These are phyloP conservation scores for Wallemia hederae DNA, from an alignment of 1,284 basidiomycete genomes.

Conservation along the genomic window DNA sequence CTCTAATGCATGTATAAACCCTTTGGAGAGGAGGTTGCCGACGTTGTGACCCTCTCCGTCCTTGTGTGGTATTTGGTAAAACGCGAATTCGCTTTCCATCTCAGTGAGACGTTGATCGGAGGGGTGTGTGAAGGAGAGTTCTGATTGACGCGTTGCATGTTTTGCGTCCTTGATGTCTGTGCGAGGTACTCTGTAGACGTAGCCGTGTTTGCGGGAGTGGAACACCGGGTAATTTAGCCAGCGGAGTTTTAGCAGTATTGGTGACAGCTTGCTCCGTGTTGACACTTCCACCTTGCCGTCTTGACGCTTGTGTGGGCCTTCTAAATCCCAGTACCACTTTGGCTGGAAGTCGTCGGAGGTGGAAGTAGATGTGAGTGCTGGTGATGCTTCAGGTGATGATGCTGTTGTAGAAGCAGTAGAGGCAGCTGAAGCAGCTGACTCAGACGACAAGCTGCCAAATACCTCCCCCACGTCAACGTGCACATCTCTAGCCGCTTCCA, in stretches of 20 bases:
- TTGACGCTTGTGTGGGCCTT: slow-evolving; percentile 14
- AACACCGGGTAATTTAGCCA: slow-evolving; percentile 71
- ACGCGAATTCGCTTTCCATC: slow-evolving; percentile 23
- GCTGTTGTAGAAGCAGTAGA: background rate
- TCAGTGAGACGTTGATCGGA: slow-evolving; percentile 29
- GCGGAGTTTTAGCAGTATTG: slow-evolving; percentile 54
- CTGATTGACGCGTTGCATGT: slow-evolving; percentile 4
- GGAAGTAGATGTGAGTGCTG: too few relatives aligned
- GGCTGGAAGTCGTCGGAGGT: too few relatives aligned
- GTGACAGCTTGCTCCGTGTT: slow-evolving; percentile 51
- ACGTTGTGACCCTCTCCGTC: slow-evolving; percentile 84
- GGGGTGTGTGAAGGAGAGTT: slow-evolving; percentile 25
- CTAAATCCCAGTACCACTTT: slow-evolving; percentile 88
- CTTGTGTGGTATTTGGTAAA: slow-evolving; percentile 85
- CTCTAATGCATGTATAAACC: slow-evolving; percentile 62
- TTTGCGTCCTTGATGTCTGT: slow-evolving; percentile 9
- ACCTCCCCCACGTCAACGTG: too few relatives aligned
- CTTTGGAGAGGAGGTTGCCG: slow-evolving; percentile 66
- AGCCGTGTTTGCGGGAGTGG: slow-evolving; percentile 64
- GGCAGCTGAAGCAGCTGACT: background rate
- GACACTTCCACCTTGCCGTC: slow-evolving; percentile 44
- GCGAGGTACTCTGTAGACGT: slow-evolving; percentile 51
- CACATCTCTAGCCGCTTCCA: background rate
- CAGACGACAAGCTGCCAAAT: too few relatives aligned
- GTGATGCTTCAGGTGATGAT: background rate